phyloP scores from a whole-genome alignment of 129 eudicot species.

The Scalesia atractyloides region DNA sequence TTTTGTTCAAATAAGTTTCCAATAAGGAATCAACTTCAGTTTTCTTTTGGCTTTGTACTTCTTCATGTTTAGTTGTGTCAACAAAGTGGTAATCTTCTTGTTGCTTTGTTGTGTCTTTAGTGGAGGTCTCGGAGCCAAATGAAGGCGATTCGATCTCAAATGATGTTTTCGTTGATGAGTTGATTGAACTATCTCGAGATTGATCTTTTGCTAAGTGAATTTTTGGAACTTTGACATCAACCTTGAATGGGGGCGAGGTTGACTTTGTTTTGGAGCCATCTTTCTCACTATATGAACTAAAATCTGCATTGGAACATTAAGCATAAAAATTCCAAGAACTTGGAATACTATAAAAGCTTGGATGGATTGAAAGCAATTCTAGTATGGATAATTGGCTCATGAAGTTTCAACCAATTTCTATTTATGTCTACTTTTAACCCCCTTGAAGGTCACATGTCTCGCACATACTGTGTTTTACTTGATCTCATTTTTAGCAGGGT shows the following conservation, averaged over 20 bases:
- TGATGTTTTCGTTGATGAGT: slow-evolving; percentile 41
- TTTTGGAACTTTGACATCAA: slow-evolving; percentile 32
- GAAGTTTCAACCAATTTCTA: background rate
- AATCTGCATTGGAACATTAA: slow-evolving; percentile 24
- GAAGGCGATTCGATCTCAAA: slow-evolving; percentile 50
- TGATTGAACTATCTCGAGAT: slow-evolving; percentile 19
- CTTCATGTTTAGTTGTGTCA: slow-evolving; percentile 30
- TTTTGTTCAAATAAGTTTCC: slow-evolving; percentile 24
- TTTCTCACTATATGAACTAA: slow-evolving; percentile 24
- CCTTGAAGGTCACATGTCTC: background rate
- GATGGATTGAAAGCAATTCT: background rate
- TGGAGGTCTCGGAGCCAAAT: slow-evolving; percentile 54
- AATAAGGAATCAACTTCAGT: slow-evolving; percentile 29
- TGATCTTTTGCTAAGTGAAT: slow-evolving; percentile 10
- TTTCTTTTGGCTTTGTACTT: slow-evolving; percentile 28
- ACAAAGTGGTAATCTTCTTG: slow-evolving; percentile 36
- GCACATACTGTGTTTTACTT: background rate
- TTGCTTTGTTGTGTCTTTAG: slow-evolving; percentile 40
- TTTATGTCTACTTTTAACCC: too few relatives aligned
- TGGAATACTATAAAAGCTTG: background rate
- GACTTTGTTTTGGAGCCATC: slow-evolving; percentile 29
- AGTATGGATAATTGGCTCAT: background rate
- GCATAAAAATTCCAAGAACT: background rate
- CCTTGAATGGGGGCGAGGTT: slow-evolving; percentile 12
- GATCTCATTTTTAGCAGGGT: background rate